Base-by-base conservation (phyloP, 2,329 filamentous ascomycete genomes). In the Cyanodermella asteris region DNA sequence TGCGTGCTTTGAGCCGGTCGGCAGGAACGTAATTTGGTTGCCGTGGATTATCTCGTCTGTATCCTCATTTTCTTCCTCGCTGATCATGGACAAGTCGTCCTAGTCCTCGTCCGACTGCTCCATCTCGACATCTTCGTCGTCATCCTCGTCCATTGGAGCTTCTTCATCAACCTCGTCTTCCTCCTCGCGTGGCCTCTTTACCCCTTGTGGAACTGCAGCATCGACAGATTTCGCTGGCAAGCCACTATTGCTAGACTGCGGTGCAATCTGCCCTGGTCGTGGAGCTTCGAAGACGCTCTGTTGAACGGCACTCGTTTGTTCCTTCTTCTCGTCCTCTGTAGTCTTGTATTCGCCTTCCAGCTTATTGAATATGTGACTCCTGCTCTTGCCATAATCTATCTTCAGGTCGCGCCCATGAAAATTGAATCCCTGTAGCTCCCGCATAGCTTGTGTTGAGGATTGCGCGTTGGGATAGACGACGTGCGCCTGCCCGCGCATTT, bases 401-500 rank as follows among this genome's bases (percentile, higher is more conserved):
- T 71, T 76, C 84, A 97, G 69, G 35, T 80, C 64, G 35, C 67
- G 70, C 10, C 82, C 87, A 34, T 90, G 72, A 36, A 97, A 81
- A 3, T 75, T 66, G 40, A 80, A 77, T 3, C 77, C 80, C 38
- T 94, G 74, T 23, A 93, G 55, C 7, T 77, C 70, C 35, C 84
- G 62, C 78, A 97, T 78, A 2, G 87, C 87, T 44, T 91, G 80
- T 13, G 82, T 91, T 25, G 81, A 80, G n/a, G 78, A 70, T 36
- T 91, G 75, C 17, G 84, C 59, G 45, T 97, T 84, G 30, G 77
- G 67, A 46, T 81, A 94, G 9, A 87, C 75, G 31, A 97, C 58
- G 42, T 94, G 87, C 32, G 87, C 87, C 51, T 97, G 87, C 3
- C 87, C 87, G 24, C 87, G 73, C 82, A 94, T 93, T 53, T 80